Base-by-base conservation (phyloP, 129 eudicot species). In the Helichrysum umbraculigerum region DNA sequence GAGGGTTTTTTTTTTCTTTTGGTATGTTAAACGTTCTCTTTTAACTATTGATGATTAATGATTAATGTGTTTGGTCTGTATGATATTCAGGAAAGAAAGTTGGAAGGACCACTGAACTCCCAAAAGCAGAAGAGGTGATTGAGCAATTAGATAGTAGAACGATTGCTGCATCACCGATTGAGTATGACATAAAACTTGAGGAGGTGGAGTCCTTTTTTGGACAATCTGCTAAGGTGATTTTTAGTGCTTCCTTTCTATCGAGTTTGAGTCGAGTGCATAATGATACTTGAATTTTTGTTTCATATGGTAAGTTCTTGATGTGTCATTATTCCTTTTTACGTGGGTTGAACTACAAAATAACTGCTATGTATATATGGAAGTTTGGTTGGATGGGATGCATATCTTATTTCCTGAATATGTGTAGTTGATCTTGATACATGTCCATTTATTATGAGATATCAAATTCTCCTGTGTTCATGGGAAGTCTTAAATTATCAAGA, bases 61-160 rank as follows among this genome's bases (percentile, higher is more conserved):
- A 39, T 47, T 68, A 60, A 15, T 68, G 14, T 30, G 22, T 64
- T 32, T 60, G 22, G 57, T 54, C 6, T 35, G 11, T 57, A 12
- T 58, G 41, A 69, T 72, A 75, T 19, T 62, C 81, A 93, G 99
- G 97, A 67, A 84, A 39, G 63, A 91, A 85, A 80, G 87, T 91
- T 71, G 99, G 99, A 64, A 91, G 99, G 87, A 72, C 81, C 32
- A 86, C 85, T 0, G 86, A 84, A 72, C 90, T 94, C 44, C 72
- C 88, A 35, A 87, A 94, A 67, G 85, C 87, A 3, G 99, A 94
- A 61, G 96, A 87, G 83, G 87, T 81, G 14, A 94, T 94, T 68
- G 97, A 94, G 81, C 99, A 94, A 79, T 71, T 86, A 57, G 97
- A 94, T 76, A 88, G 68, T 28, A 86, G 91, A 73, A 94, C 99